These are phyloP conservation scores for Arthrocladium fulminans DNA, from an alignment of 2,329 filamentous ascomycete genomes.

Conservation along the genomic window DNA sequence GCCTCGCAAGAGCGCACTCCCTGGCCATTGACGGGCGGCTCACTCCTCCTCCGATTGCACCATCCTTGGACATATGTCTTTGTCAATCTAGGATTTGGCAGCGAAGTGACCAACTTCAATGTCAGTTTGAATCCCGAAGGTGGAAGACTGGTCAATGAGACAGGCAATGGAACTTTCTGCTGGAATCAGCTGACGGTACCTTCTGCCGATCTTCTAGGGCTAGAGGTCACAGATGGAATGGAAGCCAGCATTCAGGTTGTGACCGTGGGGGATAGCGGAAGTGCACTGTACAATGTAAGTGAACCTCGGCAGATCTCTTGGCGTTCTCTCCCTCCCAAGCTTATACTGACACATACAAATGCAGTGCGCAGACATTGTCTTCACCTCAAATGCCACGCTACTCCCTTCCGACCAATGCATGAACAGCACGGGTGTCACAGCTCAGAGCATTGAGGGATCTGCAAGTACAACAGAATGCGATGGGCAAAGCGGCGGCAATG, in stretches of 20 bases:
- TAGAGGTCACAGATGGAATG: slow-evolving; percentile 23
- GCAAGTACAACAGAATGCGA: background rate
- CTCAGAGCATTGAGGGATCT: background rate
- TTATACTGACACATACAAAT: background rate
- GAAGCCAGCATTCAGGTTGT: slow-evolving; percentile 40
- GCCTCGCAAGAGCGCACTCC: slow-evolving; percentile 33
- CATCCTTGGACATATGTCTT: slow-evolving; percentile 39
- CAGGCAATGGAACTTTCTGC: slow-evolving; percentile 39
- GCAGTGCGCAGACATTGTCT: slow-evolving; percentile 38
- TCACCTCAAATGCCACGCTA: slow-evolving; percentile 31
- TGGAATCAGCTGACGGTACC: slow-evolving; percentile 3
- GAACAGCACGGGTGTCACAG: slow-evolving; percentile 32
- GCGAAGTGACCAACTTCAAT: slow-evolving; percentile 36
- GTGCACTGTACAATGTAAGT: slow-evolving; percentile 41
- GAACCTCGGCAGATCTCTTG: background rate
- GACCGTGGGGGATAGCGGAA: slow-evolving; percentile 33
- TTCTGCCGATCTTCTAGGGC: background rate
- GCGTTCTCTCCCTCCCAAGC: background rate
- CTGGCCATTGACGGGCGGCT: slow-evolving; percentile 39
- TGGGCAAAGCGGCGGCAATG: background rate
- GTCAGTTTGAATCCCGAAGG: slow-evolving; percentile 30
- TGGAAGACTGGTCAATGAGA: slow-evolving; percentile 37
- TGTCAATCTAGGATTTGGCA: slow-evolving; percentile 39
- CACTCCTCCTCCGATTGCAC: slow-evolving; percentile 32
- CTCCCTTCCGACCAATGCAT: slow-evolving; percentile 31